Evolutionary conservation across 2,329 filamentous ascomycete genomes (phyloP), one percentile per base, ranked within the genome.

Genomic region (Pseudopyricularia cyperi): DNA sequence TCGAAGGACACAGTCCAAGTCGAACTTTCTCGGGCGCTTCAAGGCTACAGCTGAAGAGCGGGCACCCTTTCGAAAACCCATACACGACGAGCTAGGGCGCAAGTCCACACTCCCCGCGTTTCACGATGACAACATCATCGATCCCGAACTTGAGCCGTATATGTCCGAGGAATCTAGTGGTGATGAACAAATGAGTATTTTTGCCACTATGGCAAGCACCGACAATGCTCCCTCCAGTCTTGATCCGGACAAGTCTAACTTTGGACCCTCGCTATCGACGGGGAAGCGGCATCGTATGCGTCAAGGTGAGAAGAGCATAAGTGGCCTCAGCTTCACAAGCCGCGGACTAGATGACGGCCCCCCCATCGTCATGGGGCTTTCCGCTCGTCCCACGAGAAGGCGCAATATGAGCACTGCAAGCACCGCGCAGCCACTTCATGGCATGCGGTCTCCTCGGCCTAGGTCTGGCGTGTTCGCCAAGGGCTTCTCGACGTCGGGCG

Each of bases 91-190:
- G 54, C 69, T 75, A 48, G 71, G 75, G 4, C 80, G 77, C 56
- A 84, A 82, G 56, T 71, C 80, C 7, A 80, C 82, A 42, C 76
- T 95, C 34, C 85, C 90, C 15, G 89, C 89, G n/a, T 97, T 98
- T 60, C 93, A 98, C 64, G 89, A 93, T 62, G 93, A 98, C 70
- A 97, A 93, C 62, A 95, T 98, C 59, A 97, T 98, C 59, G 93
- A 98, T 63, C 93, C 93, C 1, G 93, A 98, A 61, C 72, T 98
- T 52, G 91, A 90, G 5, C 87, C 89, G 33, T 98, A 94, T 67
- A 86, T 98, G 75, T 98, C 93, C 7, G 93, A 98, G 63, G 89
- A 87, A 48, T 95, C 90, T 2, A 96, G 89, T 60, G 91, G 87
- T 35, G 90, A 95, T 60, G 90, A 98, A 57, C 87, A 94, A 59